Evolutionary conservation across 2,329 filamentous ascomycete species (phyloP).

Genomic region (Ophiostoma ulmi): DNA sequence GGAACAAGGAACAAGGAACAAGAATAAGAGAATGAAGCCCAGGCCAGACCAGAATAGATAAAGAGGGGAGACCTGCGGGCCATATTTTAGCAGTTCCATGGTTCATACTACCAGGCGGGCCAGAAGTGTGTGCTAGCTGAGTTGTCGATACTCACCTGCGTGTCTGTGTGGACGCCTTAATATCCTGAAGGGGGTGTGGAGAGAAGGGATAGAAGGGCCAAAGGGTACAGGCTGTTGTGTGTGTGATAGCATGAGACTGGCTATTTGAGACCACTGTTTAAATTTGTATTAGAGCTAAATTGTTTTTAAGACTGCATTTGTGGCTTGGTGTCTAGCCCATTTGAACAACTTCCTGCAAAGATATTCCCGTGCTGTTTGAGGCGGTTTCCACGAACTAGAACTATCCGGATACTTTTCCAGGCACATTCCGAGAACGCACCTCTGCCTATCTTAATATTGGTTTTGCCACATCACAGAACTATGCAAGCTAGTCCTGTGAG

Average conservation of each 20-base stretch:
- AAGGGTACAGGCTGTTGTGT: background rate
- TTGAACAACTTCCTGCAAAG: background rate
- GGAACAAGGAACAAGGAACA: background rate
- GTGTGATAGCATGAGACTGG: background rate
- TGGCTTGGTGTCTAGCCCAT: background rate
- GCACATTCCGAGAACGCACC: background rate
- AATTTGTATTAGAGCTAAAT: too few species aligned
- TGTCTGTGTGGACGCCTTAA: slow-evolving; percentile 20
- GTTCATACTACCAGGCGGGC: background rate
- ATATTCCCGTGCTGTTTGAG: background rate
- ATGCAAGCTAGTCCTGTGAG: background rate
- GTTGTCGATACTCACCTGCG: slow-evolving; percentile 13
- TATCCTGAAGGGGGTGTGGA: slow-evolving; percentile 22
- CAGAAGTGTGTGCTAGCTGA: slow-evolving; percentile 18
- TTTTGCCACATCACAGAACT: slow-evolving; percentile 6
- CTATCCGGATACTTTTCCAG: background rate
- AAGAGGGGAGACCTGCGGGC: background rate
- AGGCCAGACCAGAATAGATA: background rate
- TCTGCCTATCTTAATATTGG: background rate
- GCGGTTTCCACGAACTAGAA: background rate
- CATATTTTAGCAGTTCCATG: background rate
- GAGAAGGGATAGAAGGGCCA: background rate
- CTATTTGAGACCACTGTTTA: too few species aligned
- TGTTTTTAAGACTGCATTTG: background rate
- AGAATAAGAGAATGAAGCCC: background rate